Evolutionary conservation across 306 rosid genomes (phyloP).

Genomic region (Trifolium subterraneum): DNA sequence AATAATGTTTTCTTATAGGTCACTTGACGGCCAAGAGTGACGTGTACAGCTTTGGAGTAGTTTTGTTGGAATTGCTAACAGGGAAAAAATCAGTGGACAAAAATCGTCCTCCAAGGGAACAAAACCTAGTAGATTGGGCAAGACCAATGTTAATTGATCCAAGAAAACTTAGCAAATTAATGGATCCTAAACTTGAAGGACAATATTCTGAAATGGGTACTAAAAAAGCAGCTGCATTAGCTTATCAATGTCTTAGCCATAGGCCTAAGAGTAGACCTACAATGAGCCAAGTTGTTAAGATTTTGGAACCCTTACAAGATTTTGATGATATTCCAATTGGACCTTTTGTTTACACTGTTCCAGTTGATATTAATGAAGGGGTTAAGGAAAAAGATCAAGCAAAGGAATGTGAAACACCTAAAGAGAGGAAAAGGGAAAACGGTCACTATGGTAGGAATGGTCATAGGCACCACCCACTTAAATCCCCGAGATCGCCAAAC

Average conservation of each 20-base stretch:
- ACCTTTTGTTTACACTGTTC: constrained; percentile 72
- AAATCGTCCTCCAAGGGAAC: constrained; percentile 64
- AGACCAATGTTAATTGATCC: constrained; percentile 77
- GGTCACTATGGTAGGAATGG: constrained; percentile 30
- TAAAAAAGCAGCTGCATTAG: constrained; percentile 80
- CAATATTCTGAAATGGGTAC: constrained; percentile 75
- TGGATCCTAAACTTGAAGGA: constrained; percentile 86
- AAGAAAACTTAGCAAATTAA: constrained; percentile 60
- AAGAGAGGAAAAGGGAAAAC: constrained; percentile 45
- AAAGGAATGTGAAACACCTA: constrained; percentile 44
- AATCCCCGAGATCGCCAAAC: constrained; percentile 55
- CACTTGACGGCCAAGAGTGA: constrained; percentile 95
- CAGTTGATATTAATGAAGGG: constrained; percentile 38
- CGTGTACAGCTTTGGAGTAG: constrained; percentile 92
- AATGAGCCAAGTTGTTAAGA: constrained; percentile 69
- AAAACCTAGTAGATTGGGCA: constrained; percentile 83
- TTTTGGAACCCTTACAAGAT: constrained; percentile 71
- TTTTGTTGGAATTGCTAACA: constrained; percentile 72
- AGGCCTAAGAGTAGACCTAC: constrained; percentile 76
- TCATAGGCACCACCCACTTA: constrained; percentile 43
- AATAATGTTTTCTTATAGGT: constrained; percentile 47
- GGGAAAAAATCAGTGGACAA: constrained; percentile 84
- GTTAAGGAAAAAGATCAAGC: constrained; percentile 33
- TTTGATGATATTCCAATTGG: constrained; percentile 70
- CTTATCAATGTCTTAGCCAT: constrained; percentile 81